A percentile compares a stretch with the other conserved stretches of the same genome.
phyloP scores from a whole-genome alignment of 768 basidiomycete species.

The Mycena metata region DNA sequence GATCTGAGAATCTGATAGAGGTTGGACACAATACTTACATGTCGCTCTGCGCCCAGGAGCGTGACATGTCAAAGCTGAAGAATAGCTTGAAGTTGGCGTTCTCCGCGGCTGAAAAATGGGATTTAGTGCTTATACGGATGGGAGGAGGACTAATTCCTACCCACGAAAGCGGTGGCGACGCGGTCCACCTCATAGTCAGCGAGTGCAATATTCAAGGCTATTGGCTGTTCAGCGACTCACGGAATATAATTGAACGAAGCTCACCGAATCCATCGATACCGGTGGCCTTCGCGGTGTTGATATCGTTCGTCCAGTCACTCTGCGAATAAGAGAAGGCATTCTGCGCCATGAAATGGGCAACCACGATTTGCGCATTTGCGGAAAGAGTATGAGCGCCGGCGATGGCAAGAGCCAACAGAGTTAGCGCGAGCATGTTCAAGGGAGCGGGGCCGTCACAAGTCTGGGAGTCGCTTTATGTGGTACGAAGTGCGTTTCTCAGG shows the following conservation, averaged over 20 bases:
- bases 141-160: not conserved
- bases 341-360: slow-evolving; percentile 40
- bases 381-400: not conserved
- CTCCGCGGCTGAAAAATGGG: slow-evolving; percentile 42
- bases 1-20: not conserved
- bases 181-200: slow-evolving; percentile 43
- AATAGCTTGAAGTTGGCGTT: slow-evolving; percentile 17
- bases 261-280: slow-evolving; percentile 46
- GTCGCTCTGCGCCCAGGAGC: slow-evolving; percentile 35
- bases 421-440: not conserved
- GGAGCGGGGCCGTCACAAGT: too few relatives aligned
- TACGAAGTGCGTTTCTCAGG: too few relatives aligned
- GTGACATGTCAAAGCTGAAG: slow-evolving; percentile 44
- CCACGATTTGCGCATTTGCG: slow-evolving; percentile 24
- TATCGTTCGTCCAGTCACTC: slow-evolving; percentile 43
- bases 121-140: too few relatives aligned
- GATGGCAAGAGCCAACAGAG: not conserved
- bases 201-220: slow-evolving; percentile 44
- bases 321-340: slow-evolving; percentile 41
- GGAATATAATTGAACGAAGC: not conserved
- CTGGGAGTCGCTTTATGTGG: too few relatives aligned
- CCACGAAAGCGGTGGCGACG: slow-evolving; percentile 49
- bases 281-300: slow-evolving; percentile 41
- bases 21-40: slow-evolving; percentile 14
- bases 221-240: not conserved